Evolutionary conservation across 2,329 filamentous ascomycete genomes (phyloP).

Genomic region (Arthrinium puccinioides): DNA sequence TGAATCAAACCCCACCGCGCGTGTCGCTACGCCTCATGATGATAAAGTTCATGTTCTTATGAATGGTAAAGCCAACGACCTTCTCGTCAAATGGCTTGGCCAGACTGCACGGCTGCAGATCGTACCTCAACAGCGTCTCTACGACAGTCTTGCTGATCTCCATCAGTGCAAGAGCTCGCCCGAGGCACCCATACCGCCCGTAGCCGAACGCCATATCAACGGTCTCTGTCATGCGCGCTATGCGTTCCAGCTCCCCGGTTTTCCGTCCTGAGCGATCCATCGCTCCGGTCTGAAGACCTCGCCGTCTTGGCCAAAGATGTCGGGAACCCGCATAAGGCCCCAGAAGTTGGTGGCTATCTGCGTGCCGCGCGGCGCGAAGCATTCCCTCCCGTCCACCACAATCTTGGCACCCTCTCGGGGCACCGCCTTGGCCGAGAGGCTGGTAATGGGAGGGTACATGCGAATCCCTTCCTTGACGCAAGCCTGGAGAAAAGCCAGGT

Average conservation of each 20-base stretch:
- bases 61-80: neutral
- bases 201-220: conserved; percentile 5
- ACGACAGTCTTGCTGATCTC: neutral
- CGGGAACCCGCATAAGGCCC: neutral
- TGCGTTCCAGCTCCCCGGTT: too few species aligned
- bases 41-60: neutral
- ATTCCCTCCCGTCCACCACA: neutral
- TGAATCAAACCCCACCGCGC: too few species aligned
- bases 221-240: conserved; percentile 2
- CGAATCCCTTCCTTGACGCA: neutral
- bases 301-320: neutral
- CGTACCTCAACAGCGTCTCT: neutral
- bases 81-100: neutral
- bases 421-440: neutral
- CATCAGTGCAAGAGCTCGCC: neutral
- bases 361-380: neutral
- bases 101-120: neutral
- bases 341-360: neutral
- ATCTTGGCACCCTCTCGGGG: neutral
- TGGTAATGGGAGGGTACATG: neutral
- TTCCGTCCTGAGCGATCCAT: too few species aligned
- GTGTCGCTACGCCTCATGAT: too few species aligned
- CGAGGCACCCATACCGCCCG: neutral
- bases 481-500: conserved; percentile 1
- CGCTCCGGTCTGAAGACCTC: conserved; percentile 1